These are phyloP conservation scores for Sclerotinia glacialis DNA, from an alignment of 2,329 filamentous ascomycete species.

Conservation along the genomic window DNA sequence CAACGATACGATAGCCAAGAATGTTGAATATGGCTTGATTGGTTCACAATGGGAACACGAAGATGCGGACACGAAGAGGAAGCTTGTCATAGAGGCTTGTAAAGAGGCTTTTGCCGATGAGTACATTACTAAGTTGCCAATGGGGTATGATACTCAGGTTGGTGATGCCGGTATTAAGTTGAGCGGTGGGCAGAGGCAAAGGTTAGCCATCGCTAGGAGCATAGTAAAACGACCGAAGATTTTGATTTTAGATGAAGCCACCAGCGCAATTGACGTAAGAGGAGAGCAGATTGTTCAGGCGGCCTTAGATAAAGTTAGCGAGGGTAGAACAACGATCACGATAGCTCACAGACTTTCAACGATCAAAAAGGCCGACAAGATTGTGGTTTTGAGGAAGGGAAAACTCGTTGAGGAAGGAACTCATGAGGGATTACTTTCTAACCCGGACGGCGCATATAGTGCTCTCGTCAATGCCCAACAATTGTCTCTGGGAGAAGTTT, in stretches of 20 bases:
- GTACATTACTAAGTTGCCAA: slow-evolving; percentile 62
- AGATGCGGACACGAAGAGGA: slow-evolving; percentile 53
- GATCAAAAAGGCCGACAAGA: slow-evolving; percentile 72
- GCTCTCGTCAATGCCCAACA: slow-evolving; percentile 62
- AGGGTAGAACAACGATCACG: slow-evolving; percentile 74
- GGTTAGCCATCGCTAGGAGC: slow-evolving; percentile 67
- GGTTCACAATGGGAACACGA: slow-evolving; percentile 53
- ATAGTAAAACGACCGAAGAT: slow-evolving; percentile 69
- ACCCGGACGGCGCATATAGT: slow-evolving; percentile 61
- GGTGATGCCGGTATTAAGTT: slow-evolving; percentile 76
- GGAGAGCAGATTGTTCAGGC: slow-evolving; percentile 51
- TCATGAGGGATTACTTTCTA: slow-evolving; percentile 65
- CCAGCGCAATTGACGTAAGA: slow-evolving; percentile 49
- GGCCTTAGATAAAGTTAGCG: slow-evolving; percentile 53
- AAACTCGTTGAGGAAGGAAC: slow-evolving; percentile 70
- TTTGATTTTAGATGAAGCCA: slow-evolving; percentile 70
- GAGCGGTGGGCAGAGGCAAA: slow-evolving; percentile 75
- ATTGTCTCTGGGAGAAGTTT: slow-evolving; percentile 36
- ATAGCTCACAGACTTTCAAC: slow-evolving; percentile 92
- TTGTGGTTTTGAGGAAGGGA: slow-evolving; percentile 72
- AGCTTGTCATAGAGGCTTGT: slow-evolving; percentile 62
- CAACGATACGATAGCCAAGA: slow-evolving; percentile 61
- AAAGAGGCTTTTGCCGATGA: slow-evolving; percentile 67
- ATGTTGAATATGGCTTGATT: slow-evolving; percentile 59
- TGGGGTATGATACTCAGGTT: slow-evolving; percentile 68